Evolutionary conservation across 176 grass and related monocot species (phyloP), one percentile per base, ranked within the genome.

Genomic region (Musa beccarii): DNA sequence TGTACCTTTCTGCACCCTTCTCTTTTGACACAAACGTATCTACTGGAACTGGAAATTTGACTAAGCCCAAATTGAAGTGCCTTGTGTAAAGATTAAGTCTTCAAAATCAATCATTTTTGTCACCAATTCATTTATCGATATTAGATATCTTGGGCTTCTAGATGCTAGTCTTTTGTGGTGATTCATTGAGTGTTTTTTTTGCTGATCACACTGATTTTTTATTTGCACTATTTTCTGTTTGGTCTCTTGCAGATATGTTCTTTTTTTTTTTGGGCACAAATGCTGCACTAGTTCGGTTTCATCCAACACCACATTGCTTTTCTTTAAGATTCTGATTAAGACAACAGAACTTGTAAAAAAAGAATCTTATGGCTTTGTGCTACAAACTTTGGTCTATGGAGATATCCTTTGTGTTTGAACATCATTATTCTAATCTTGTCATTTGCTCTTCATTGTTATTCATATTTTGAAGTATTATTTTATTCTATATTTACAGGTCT

Each of bases 401-500:
- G 34, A 43, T 43, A 43, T 43, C 4, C 34, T 67, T 28, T 50
- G 68, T 70, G 12, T 21, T 70, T 70, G 72, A 5, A 8, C 8
- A 3, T 28, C 53, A 29, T 74, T 56, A 9, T 28, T 22, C 3
- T 26, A 15, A 74, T 28, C 11, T 16, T 56, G 23, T 57, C 34
- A 13, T 10, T 59, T 43, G 22, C 34, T 24, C 2, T 9, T 17
- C 22, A 57, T 24, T 53, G 53, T 51, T 10, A 69, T 69, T 49
- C 9, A 15, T 73, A 16, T 51, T 75, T 19, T 21, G 25, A 20
- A 59, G 49, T 66, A 75, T 75, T 66, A 15, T 65, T 71, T 77
- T 2, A 17, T n/a, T 82, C 49, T 63, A 43, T 16, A 13, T 11
- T 76, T 65, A 66, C 59, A 91, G 85, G 89, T 91, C 80, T 75